Percentiles rank a stretch among this genome's conserved stretches.
These are phyloP conservation scores for Mollisia scopiformis DNA, from an alignment of 2,329 filamentous ascomycete species.

Conservation along the genomic window DNA sequence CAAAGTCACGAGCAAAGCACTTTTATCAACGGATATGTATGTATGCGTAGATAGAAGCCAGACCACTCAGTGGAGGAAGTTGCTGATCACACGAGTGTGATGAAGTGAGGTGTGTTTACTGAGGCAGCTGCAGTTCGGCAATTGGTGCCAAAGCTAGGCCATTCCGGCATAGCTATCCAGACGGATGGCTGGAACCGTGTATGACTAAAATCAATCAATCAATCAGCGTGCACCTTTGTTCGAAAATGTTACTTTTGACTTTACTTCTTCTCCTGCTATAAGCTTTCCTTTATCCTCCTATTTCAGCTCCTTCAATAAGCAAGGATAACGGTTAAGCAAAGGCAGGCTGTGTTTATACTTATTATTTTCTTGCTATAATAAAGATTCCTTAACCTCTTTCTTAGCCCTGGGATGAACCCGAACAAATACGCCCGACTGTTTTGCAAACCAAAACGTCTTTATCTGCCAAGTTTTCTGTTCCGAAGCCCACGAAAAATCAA, in stretches of 20 bases:
- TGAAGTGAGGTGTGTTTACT: constrained; percentile 10
- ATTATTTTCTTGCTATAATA: no score
- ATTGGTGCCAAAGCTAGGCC: constrained; percentile 14
- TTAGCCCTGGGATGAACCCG: background rate
- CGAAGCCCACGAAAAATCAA: constrained; percentile 33
- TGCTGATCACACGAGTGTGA: constrained; percentile 8
- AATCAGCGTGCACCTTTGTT: no score
- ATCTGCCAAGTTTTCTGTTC: constrained; percentile 39
- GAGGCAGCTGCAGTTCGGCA: constrained; percentile 12
- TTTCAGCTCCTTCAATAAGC: no score
- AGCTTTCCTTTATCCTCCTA: no score
- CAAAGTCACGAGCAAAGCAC: constrained; percentile 19
- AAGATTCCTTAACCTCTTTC: no score
- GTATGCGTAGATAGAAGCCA: constrained; percentile 7
- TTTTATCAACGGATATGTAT: constrained; percentile 21
- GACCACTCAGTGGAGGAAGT: constrained; percentile 3
- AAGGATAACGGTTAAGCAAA: no score
- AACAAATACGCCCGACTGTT: constrained; percentile 22
- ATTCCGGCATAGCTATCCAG: constrained; percentile 16
- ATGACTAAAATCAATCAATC: constrained; percentile 11
- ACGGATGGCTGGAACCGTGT: constrained; percentile 15
- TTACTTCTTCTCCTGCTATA: no score
- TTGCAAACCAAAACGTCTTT: constrained; percentile 43
- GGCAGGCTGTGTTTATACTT: no score
- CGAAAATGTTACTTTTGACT: no score